Conservation (phyloP, 495 filamentous ascomycete species). For the Aspergillus affinis region DNA sequence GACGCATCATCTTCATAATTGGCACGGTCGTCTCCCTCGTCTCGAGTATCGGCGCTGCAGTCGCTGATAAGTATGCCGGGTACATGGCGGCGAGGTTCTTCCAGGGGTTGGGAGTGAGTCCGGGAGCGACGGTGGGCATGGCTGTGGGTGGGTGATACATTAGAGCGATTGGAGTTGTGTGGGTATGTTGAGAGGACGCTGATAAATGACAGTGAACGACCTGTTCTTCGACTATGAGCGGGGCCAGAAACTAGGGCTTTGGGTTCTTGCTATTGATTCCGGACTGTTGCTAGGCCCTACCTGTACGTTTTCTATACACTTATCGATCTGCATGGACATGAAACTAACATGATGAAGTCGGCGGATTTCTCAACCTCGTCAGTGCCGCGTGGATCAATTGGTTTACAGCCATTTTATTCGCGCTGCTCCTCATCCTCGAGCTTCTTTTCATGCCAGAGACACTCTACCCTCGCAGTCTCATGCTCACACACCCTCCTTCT, state of each 20-base stretch:
- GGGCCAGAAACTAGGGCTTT: constrained; percentile 61
- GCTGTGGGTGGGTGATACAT: constrained; percentile 44
- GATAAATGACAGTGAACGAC: constrained; percentile 32
- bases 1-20: constrained; percentile 52
- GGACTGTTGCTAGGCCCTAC: constrained; percentile 56
- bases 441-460: constrained; percentile 59
- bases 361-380: constrained; percentile 55
- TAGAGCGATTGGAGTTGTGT: not conserved
- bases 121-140: constrained; percentile 59
- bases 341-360: constrained; percentile 35
- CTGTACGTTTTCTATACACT: constrained; percentile 21
- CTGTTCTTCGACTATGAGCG: constrained; percentile 62
- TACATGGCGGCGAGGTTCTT: constrained; percentile 65
- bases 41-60: constrained; percentile 52
- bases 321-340: not conserved
- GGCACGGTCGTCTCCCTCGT: constrained; percentile 55
- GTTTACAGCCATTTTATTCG: constrained; percentile 60
- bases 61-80: constrained; percentile 42
- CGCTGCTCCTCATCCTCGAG: constrained; percentile 48
- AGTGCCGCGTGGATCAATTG: constrained; percentile 57
- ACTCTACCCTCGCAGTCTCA: constrained; percentile 55
- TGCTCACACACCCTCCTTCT: constrained; percentile 34
- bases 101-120: constrained; percentile 61
- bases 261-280: constrained; percentile 59
- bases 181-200: not conserved